A percentile compares a stretch with the other conserved stretches of the same genome.
phyloP scores from a whole-genome alignment of 768 basidiomycete species.

The Termitomyces sp. region DNA sequence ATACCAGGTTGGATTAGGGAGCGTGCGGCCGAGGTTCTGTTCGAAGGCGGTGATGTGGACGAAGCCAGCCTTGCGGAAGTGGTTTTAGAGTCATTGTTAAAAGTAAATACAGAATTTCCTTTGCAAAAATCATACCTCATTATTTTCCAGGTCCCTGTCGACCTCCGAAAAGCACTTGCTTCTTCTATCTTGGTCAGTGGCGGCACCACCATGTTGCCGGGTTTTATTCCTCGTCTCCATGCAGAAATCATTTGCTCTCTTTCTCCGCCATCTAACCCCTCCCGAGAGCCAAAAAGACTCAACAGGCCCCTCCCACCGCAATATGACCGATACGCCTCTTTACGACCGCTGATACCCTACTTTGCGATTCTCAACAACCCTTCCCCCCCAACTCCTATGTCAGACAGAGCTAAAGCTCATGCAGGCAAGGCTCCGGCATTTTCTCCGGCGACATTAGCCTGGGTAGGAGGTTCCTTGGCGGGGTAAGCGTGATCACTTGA shows the following conservation, averaged over 20 bases:
- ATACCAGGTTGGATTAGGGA: conserved; percentile 97
- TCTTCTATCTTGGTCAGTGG: conserved; percentile 85
- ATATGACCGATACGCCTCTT: conserved; percentile 72
- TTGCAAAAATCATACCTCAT: background rate
- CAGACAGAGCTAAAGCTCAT: conserved; percentile 52
- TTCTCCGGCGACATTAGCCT: conserved; percentile 73
- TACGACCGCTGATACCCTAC: conserved; percentile 69
- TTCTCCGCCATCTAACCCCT: conserved; percentile 29
- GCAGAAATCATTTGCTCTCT: conserved; percentile 68
- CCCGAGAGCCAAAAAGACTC: conserved; percentile 34
- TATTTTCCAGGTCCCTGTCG: conserved; percentile 70
- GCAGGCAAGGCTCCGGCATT: conserved; percentile 89
- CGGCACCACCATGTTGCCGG: conserved; percentile 89
- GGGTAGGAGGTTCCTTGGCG: conserved; percentile 93
- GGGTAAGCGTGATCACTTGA: conserved; percentile 56
- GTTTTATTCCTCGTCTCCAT: conserved; percentile 89
- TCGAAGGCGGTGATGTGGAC: conserved; percentile 87
- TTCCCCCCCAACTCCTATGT: conserved; percentile 47
- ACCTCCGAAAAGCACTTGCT: conserved; percentile 81
- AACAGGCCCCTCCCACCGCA: conserved; percentile 39
- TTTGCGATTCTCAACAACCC: conserved; percentile 89
- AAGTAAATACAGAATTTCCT: conserved; percentile 41
- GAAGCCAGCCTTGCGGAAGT: conserved; percentile 82
- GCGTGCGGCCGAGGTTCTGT: conserved; percentile 85
- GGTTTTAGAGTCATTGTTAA: conserved; percentile 74